A percentile compares a stretch with the other conserved stretches of the same genome.
Conservation (phyloP, 2,329 filamentous ascomycete species). For the Bipolaris oryzae region DNA sequence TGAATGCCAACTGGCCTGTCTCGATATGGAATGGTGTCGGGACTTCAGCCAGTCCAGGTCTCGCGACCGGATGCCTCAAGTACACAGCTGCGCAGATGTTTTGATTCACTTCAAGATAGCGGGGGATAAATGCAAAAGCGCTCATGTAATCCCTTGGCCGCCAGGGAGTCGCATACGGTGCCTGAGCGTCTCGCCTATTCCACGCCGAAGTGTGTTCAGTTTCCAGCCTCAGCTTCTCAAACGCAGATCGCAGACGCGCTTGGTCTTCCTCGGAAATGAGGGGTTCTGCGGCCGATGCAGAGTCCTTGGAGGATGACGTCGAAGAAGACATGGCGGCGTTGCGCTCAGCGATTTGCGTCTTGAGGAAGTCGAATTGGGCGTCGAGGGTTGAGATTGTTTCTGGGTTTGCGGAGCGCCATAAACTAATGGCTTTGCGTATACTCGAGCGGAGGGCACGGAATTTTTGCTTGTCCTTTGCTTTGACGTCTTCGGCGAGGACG, state of each 20-base stretch:
- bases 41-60: conserved; percentile 73
- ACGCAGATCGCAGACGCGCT: conserved; percentile 60
- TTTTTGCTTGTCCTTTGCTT: conserved; percentile 75
- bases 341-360: conserved; percentile 30
- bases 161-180: conserved; percentile 91
- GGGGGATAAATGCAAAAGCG: conserved; percentile 91
- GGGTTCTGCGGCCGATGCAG: conserved; percentile 18
- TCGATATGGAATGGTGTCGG: conserved; percentile 78
- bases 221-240: conserved; percentile 71
- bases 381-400: conserved; percentile 54
- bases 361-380: conserved; percentile 55
- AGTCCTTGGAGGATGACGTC: conserved; percentile 2
- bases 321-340: conserved; percentile 3
- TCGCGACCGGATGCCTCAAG: conserved; percentile 87
- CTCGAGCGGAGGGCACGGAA: conserved; percentile 74
- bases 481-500: conserved; percentile 64
- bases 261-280: conserved; percentile 60
- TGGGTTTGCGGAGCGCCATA: conserved; percentile 53
- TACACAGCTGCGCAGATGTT: conserved; percentile 96
- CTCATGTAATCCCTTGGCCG: conserved; percentile 83
- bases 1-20: conserved; percentile 82
- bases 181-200: conserved; percentile 53
- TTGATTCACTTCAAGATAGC: conserved; percentile 97
- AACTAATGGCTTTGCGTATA: conserved; percentile 67
- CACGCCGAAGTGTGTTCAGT: conserved; percentile 72